Evolutionary conservation across 495 filamentous ascomycete genomes (phyloP).

Genomic region (Daldinia vernicosa): DNA sequence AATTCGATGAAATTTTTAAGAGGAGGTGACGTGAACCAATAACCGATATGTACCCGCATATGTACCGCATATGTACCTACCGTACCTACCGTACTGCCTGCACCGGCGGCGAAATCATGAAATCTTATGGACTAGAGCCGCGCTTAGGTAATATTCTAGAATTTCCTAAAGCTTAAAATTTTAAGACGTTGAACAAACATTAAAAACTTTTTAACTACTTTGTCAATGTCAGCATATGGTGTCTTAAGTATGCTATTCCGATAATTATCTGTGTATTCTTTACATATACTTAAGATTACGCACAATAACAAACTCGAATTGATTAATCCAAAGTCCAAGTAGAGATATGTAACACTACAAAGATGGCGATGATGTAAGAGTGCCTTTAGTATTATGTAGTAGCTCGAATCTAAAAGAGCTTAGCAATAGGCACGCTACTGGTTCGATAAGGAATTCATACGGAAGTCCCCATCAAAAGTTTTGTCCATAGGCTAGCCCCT

Average conservation of each 20-base stretch:
- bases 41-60: background rate
- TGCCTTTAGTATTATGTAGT: background rate
- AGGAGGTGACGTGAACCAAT: constrained; percentile 29
- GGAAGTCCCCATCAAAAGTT: no score
- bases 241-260: background rate
- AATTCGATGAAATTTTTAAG: constrained; percentile 25
- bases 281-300: background rate
- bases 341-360: background rate
- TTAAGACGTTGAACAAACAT: background rate
- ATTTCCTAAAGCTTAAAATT: background rate
- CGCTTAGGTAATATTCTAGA: constrained; percentile 35
- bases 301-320: background rate
- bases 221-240: background rate
- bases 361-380: background rate
- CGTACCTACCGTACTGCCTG: background rate
- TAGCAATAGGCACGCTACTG: background rate
- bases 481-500: no score
- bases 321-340: background rate
- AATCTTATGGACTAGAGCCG: constrained; percentile 6
- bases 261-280: background rate
- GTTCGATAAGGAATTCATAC: background rate
- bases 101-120: background rate
- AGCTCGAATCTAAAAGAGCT: background rate
- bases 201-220: background rate
- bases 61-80: constrained; percentile 9